Evolutionary conservation across 371 early-diverging fungal species (phyloP).

Genomic region (Mucor ambiguus): DNA sequence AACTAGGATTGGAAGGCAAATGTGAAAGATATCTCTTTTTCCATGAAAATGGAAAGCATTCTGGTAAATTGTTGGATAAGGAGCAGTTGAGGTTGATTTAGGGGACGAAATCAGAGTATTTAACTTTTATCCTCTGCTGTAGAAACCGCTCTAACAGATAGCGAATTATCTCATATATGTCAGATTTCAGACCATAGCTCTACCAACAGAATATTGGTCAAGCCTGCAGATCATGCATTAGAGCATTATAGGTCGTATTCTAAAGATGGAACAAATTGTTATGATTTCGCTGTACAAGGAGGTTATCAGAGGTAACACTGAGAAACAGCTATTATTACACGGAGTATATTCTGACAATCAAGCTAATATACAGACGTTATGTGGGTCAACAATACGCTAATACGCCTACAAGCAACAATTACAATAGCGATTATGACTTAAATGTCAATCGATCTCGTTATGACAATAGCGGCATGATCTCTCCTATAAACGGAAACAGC

Average conservation of each 20-base stretch:
- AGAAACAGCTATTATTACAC: not conserved
- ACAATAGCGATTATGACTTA: constrained; percentile 13
- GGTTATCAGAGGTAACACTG: constrained; percentile 20
- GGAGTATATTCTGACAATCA: not conserved
- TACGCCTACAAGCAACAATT: not conserved
- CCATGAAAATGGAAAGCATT: constrained; percentile 48
- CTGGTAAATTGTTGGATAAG: constrained; percentile 30
- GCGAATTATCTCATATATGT: constrained; percentile 44
- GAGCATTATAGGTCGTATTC: constrained; percentile 27
- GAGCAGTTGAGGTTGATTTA: not conserved
- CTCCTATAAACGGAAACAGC: constrained; percentile 9
- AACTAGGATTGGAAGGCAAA: constrained; percentile 37
- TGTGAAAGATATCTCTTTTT: constrained; percentile 38
- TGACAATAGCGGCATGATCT: constrained; percentile 4
- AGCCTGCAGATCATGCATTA: constrained; percentile 28
- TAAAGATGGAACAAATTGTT: constrained; percentile 26
- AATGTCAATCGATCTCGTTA: constrained; percentile 11
- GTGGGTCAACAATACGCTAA: not conserved
- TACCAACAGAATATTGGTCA: constrained; percentile 44
- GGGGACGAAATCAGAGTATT: not conserved
- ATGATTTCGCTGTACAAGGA: constrained; percentile 26
- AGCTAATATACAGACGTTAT: constrained; percentile 2
- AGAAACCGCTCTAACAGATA: constrained; percentile 42
- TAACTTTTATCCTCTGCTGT: not conserved
- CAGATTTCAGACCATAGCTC: constrained; percentile 44